These are phyloP conservation scores for Talaromyces sp. DNA, from an alignment of 2,329 filamentous ascomycete species.

Conservation along the genomic window DNA sequence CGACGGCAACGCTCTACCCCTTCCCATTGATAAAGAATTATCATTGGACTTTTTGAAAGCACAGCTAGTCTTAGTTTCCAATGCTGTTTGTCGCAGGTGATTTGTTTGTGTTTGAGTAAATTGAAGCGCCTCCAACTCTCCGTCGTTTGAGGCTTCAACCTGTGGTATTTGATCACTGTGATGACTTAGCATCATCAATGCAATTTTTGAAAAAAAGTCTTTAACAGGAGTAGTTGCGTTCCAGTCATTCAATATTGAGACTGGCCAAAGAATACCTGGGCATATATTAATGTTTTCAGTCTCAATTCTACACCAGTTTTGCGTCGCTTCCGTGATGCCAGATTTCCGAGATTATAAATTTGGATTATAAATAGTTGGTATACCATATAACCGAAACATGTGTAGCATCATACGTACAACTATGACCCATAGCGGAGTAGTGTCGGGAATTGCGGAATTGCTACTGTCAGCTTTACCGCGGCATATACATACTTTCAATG, in stretches of 20 bases:
- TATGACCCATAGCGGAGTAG: neutral
- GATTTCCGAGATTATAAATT: neutral
- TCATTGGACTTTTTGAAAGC: neutral
- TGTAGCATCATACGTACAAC: neutral
- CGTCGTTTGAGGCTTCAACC: neutral
- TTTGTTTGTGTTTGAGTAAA: neutral
- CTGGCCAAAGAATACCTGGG: neutral
- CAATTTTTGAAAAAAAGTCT: neutral
- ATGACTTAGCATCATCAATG: neutral
- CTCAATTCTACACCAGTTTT: neutral
- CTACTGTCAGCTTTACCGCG: neutral
- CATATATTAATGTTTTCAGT: neutral
- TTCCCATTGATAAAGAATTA: neutral
- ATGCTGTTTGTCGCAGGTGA: neutral
- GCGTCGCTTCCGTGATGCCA: neutral
- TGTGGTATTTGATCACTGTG: neutral
- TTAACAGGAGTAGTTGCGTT: neutral
- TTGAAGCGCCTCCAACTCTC: neutral
- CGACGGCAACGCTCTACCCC: constrained; percentile 43
- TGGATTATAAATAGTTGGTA: neutral
- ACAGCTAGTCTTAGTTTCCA: neutral
- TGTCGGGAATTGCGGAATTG: neutral
- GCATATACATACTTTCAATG: neutral
- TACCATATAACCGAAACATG: neutral
- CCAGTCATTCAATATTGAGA: too few relatives aligned